Evolutionary conservation across 2,329 filamentous ascomycete species (phyloP).

Genomic region (Calonectria hawksworthii): DNA sequence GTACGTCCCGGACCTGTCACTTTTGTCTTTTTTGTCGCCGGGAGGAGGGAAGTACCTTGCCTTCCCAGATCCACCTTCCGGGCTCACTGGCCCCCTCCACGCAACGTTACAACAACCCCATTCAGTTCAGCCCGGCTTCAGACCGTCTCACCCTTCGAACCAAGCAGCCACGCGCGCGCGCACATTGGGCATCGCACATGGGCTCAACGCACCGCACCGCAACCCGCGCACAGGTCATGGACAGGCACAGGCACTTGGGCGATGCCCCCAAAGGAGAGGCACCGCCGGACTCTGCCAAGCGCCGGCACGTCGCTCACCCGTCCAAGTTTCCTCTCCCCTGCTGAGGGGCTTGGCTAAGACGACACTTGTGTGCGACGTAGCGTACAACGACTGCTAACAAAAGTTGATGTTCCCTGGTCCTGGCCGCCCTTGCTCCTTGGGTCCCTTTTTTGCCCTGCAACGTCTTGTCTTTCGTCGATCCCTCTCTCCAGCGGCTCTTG

Average conservation of each 20-base stretch:
- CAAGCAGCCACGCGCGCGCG: conserved; percentile 9
- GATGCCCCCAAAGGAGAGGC: neutral
- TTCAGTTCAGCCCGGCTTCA: conserved; percentile 19
- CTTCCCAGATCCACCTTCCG: conserved; percentile 10
- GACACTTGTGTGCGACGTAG: neutral
- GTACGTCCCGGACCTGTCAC: conserved; percentile 14
- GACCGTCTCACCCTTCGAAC: conserved; percentile 20
- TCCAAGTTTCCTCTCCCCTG: conserved; percentile 15
- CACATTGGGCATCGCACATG: neutral
- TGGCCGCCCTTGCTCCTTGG: conserved; percentile 23
- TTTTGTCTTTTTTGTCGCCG: neutral
- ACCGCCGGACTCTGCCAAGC: neutral
- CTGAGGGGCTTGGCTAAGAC: conserved; percentile 5
- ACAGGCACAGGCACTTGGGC: neutral
- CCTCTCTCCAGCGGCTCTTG: conserved; percentile 11
- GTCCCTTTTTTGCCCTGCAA: conserved; percentile 26
- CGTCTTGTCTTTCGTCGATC: conserved; percentile 23
- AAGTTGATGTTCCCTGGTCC: conserved; percentile 10
- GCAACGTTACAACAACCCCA: conserved; percentile 33
- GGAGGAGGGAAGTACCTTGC: conserved; percentile 8
- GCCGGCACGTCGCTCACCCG: conserved; percentile 17
- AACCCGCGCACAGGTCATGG: neutral
- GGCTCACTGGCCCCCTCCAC: conserved; percentile 23
- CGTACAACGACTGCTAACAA: neutral
- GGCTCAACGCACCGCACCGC: neutral